Evolutionary conservation across 129 eudicot species (phyloP), one percentile per base, ranked within the genome.

Genomic region (Deinandra increscens): DNA sequence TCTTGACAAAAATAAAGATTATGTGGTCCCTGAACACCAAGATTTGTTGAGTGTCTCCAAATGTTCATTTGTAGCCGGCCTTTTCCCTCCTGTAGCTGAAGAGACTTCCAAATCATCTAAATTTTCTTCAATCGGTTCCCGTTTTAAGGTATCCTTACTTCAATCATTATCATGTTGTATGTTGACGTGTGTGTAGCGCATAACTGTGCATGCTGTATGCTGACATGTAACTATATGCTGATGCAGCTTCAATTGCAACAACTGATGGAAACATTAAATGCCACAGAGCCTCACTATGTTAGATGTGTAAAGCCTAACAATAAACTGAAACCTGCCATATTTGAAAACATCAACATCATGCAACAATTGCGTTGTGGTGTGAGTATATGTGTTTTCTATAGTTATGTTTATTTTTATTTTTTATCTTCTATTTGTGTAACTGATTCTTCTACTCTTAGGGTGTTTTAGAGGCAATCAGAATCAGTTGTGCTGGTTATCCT

Each of bases 341-440:
- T 94, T 80, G 99, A 94, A 80, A 94, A 89, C 74, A 73, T 80
- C 51, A 94, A 89, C 75, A 85, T 94, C 81, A 75, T 94, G 89
- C 99, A 89, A 75, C 99, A 94, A 76, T 64, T 94, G 76, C 97
- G 99, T 39, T 94, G 99, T 82, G 99, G 99, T 71, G 99, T 94
- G 84, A 89, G 99, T 89, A 63, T 51, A 63, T 45, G 39, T 41
- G 18, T 49, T 38, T 50, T 19, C 38, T 50, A 9, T 39, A 64
- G 4, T 22, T 37, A 59, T 39, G n/a, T 56, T 59, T 45, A 26
- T 19, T 56, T 59, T 45, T 26, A 15, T 48, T 19, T 56, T 59
- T 45, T 26, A 15, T 48, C 6, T 46, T 12, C 56, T n/a, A 8
- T 42, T n/a, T 48, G 44, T 56, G 45, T 66, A 58, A 74, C 68